Evolutionary conservation across 2,329 filamentous ascomycete species (phyloP).

Genomic region (Pseudocercospora fuligena): DNA sequence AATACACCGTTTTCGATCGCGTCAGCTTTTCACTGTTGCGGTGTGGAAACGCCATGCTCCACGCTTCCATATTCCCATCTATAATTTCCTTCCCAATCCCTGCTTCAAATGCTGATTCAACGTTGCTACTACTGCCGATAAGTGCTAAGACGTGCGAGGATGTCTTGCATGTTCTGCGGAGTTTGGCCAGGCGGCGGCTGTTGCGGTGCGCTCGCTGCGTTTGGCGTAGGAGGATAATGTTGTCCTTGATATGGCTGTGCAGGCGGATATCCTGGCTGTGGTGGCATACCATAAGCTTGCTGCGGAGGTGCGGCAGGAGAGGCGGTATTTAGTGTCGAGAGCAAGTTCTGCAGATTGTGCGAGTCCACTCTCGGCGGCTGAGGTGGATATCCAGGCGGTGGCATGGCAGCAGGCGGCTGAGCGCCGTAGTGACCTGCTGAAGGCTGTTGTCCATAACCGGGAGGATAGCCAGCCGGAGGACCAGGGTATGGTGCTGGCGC

Average conservation of each 20-base stretch:
- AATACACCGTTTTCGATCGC: background rate
- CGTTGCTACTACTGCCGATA: slow-evolving; percentile 26
- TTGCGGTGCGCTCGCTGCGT: slow-evolving; percentile 24
- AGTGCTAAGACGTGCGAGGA: slow-evolving; percentile 72
- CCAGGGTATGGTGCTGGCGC: slow-evolving; percentile 42
- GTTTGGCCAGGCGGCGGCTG: slow-evolving; percentile 16
- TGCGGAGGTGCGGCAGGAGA: slow-evolving; percentile 24
- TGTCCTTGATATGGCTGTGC: slow-evolving; percentile 18
- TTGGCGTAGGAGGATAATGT: slow-evolving; percentile 37
- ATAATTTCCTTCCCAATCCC: background rate
- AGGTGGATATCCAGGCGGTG: slow-evolving; percentile 40
- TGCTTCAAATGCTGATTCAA: background rate
- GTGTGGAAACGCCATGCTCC: background rate
- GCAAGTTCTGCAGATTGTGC: slow-evolving; percentile 70
- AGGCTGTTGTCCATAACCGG: slow-evolving; percentile 31
- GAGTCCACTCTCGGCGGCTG: slow-evolving; percentile 66
- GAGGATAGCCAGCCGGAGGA: slow-evolving; percentile 18
- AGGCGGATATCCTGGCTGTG: slow-evolving; percentile 26
- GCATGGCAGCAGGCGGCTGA: slow-evolving; percentile 40
- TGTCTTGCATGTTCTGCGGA: slow-evolving; percentile 66
- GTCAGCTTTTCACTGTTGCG: background rate
- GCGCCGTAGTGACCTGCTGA: slow-evolving; percentile 33
- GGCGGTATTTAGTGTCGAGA: slow-evolving; percentile 61
- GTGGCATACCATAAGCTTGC: slow-evolving; percentile 21
- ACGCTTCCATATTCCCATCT: background rate